Evolutionary conservation across 2,329 filamentous ascomycete species (phyloP), one percentile per base, ranked within the genome.

Genomic region (Botrytis fragariae): DNA sequence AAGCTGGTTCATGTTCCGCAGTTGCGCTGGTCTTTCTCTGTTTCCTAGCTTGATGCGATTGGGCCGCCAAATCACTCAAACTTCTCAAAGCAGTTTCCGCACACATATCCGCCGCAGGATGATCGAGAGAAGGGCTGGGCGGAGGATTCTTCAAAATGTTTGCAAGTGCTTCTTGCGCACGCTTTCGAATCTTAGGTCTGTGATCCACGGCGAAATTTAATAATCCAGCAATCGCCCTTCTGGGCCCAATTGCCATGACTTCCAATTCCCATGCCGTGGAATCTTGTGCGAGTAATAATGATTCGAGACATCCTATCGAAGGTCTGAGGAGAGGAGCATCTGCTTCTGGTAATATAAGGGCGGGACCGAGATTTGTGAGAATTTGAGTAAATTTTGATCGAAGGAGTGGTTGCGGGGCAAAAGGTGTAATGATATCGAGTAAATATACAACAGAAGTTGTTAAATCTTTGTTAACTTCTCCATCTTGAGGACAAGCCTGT

Each of bases 301-400:
- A 93, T 84, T 98, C 95, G 57, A 99, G 87, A 81, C 93, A 97
- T 79, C 96, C 96, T 79, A 98, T 96, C 18, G 94, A 96, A 0
- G 95, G 92, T 79, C 93, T 88, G 72, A 98, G 85, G 12, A 98
- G 87, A 8, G 95, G 92, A 10, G 96, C 94, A 83, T 98, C 95
- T 75, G 93, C 93, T 79, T 96, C 92, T 61, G 90, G 86, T 77
- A 93, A 87, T 71, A 93, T 90, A 64, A 99, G 87, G 20, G 95
- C 92, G 2, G 95, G 95, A 32, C 93, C 94, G 77, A 99, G 89
- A 75, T 92, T 91, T 45, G 91, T 90, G 74, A 99, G 90, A 79
- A 99, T 98, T 83, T 97, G 93, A 42, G 93, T 92, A 85, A 99
- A 99, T 83, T 98, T 98, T 77, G 94, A 92, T 80, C 95, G 93